Evolutionary conservation across 2,329 filamentous ascomycete species (phyloP).

Genomic region (Teratosphaeria zuluensis): DNA sequence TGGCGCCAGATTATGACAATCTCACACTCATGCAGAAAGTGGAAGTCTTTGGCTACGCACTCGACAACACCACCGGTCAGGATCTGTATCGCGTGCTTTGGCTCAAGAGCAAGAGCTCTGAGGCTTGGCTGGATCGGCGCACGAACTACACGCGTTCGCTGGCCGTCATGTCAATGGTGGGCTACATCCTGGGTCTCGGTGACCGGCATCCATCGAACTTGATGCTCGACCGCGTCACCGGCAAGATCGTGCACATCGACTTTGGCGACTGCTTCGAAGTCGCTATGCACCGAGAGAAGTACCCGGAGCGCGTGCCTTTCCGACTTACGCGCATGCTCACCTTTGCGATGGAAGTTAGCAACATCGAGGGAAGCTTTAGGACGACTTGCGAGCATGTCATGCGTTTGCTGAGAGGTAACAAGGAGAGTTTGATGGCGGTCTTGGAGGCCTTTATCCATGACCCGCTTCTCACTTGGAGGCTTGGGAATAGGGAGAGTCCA

Average conservation of each 20-base stretch:
- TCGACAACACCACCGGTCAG: conserved; percentile 98
- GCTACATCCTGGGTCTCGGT: conserved; percentile 92
- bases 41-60: conserved; percentile 96
- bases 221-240: conserved; percentile 91
- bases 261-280: conserved; percentile 99
- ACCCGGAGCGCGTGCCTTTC: conserved; percentile 95
- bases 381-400: conserved; percentile 98
- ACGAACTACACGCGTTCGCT: conserved; percentile 98
- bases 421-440: conserved; percentile 97
- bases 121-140: conserved; percentile 91
- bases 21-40: conserved; percentile 99
- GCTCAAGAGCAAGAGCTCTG: conserved; percentile 97
- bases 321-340: conserved; percentile 96
- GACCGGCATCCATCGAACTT: conserved; percentile 96
- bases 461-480: conserved; percentile 93
- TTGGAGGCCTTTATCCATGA: conserved; percentile 99
- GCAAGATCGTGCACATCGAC: conserved; percentile 97
- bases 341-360: conserved; percentile 99
- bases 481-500: conserved; percentile 55
- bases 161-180: conserved; percentile 99
- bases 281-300: conserved; percentile 98
- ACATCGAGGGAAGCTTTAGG: conserved; percentile 96
- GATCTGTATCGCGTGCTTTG: conserved; percentile 96
- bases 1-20: conserved; percentile 98
- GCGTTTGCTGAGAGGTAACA: conserved; percentile 91